Base-by-base conservation (phyloP, 768 basidiomycete species). In the Suillus placidus region DNA sequence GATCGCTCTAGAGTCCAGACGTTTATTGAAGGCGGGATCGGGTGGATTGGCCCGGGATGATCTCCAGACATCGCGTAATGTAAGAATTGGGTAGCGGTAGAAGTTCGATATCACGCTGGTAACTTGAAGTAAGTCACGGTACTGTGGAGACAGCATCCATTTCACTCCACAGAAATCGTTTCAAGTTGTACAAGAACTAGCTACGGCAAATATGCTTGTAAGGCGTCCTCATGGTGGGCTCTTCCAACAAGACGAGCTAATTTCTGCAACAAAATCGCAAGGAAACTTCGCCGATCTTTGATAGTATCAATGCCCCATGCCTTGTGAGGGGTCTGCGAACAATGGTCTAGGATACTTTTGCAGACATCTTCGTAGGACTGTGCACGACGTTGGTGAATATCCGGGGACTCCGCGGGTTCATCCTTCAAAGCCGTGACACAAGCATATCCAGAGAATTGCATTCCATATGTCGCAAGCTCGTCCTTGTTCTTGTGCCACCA, bases 401-500 rank as follows among this genome's bases (percentile, higher is more conserved):
- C 58, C 26, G 10, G 12, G 18, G 58, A 42, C 26, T 42, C 58
- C 10, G 40, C 6, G 1, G 18, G 40, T 40, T 30, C 58, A 32
- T 60, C 58, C 26, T 42, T 60, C 26, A 60, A 12, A 40, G 76
- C 71, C 1, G 77, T 78, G 63, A 79, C 70, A 60, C 79, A 80
- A 6, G 76, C 79, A n/a, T 75, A 69, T 12, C 73, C 76, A 18
- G 65, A 58, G 4, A 74, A 75, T 9, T 52, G n/a, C 64, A 80
- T 80, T 13, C 67, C 68, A 43, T 72, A 63, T 3, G 32, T 32
- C 34, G 62, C 65, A 64, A 80, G 78, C 0, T 23, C 35, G 20
- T 47, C 38, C 51, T 75, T 55, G 62, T 80, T 80, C 45, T 62
- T 45, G 9, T 52, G 49, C 78, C 78, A 79, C 79, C 79, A 80